A percentile compares a stretch with the other conserved stretches of the same genome.
These are phyloP conservation scores for Pyrenula aspistea DNA, from an alignment of 495 filamentous ascomycete species.

Conservation along the genomic window DNA sequence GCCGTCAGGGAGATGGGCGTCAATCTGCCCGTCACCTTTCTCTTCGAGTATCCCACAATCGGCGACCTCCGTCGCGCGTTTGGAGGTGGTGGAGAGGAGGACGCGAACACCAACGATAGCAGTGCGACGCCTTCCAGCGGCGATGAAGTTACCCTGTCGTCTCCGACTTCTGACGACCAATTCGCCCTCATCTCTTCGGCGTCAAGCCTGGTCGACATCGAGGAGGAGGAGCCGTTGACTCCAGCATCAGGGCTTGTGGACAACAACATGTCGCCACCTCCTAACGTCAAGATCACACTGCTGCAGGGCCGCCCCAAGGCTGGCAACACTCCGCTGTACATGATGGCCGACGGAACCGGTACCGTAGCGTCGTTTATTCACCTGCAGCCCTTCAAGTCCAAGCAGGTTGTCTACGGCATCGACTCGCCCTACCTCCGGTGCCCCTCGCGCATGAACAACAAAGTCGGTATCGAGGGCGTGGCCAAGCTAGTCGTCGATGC, in stretches of 20 bases:
- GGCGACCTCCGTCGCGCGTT: slow-evolving; percentile 17
- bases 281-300: slow-evolving; percentile 9
- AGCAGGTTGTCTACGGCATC: slow-evolving; percentile 6
- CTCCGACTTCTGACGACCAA: background rate
- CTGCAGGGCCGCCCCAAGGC: slow-evolving; percentile 7
- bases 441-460: slow-evolving; percentile 3
- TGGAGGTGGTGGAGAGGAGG: background rate
- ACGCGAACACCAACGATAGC: background rate
- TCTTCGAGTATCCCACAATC: slow-evolving; percentile 28
- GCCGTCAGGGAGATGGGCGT: slow-evolving; percentile 19
- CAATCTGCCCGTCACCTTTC: slow-evolving; percentile 20
- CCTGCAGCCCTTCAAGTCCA: slow-evolving; percentile 8
- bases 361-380: slow-evolving; percentile 6
- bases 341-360: slow-evolving; percentile 8
- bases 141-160: background rate
- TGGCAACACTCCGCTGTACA: slow-evolving; percentile 8
- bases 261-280: slow-evolving; percentile 2
- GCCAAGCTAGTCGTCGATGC: slow-evolving; percentile 8
- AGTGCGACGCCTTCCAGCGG: background rate
- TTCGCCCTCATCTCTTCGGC: background rate
- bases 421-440: slow-evolving; percentile 9
- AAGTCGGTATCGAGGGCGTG: slow-evolving; percentile 6
- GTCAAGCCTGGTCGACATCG: background rate
- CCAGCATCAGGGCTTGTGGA: background rate
- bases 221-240: background rate